Evolutionary conservation across 1,284 basidiomycete species (phyloP).

Genomic region (Microbotryum intermedium): DNA sequence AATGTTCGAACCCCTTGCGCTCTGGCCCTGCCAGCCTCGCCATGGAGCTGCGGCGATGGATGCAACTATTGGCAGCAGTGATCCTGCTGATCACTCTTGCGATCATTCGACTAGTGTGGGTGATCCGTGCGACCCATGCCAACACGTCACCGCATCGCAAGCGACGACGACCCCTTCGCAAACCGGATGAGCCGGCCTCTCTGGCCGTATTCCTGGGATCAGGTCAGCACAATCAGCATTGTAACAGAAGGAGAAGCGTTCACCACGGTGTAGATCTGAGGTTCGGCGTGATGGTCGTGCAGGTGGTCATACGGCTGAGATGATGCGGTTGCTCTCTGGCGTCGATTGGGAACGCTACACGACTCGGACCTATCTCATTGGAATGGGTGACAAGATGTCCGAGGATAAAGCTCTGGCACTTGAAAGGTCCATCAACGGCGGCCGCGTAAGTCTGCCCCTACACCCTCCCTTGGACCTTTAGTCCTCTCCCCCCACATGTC

Average conservation of each 20-base stretch:
- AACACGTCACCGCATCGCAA: background rate
- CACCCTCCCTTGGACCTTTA: too few species aligned
- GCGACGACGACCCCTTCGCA: background rate
- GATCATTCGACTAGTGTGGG: background rate
- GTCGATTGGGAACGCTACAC: slow-evolving; percentile 69
- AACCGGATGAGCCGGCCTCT: slow-evolving; percentile 15
- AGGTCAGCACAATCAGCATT: slow-evolving; percentile 40
- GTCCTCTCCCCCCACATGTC: background rate
- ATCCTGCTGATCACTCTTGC: background rate
- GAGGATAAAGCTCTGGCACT: slow-evolving; percentile 58
- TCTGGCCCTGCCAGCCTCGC: too few species aligned
- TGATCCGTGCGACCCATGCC: slow-evolving; percentile 7
- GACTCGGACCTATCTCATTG: slow-evolving; percentile 71
- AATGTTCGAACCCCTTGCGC: too few species aligned
- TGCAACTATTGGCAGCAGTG: background rate
- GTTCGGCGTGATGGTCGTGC: background rate
- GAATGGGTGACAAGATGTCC: slow-evolving; percentile 73
- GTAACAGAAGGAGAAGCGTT: accelerated
- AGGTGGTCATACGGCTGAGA: slow-evolving; percentile 95
- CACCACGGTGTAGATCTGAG: background rate
- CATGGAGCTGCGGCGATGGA: too few species aligned
- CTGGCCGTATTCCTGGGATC: slow-evolving; percentile 56
- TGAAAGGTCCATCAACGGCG: slow-evolving; percentile 44
- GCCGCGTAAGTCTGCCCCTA: background rate
- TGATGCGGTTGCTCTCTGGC: slow-evolving; percentile 62